Base-by-base conservation (phyloP, 345 rosid species). In the Hevea brasiliensis region DNA sequence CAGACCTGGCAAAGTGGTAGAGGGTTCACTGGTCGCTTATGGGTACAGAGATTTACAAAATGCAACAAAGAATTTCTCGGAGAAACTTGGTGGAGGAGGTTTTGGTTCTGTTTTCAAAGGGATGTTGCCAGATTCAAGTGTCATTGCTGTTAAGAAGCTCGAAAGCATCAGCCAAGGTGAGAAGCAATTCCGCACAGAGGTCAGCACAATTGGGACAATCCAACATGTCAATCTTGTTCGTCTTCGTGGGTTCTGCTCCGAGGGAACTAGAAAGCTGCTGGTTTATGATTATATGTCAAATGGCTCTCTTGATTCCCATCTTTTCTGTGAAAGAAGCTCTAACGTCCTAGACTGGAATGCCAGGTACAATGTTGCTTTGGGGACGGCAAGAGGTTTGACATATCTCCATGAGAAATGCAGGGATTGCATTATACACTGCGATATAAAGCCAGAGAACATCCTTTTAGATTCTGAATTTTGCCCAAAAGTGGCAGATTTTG, bases 41-140 rank as follows among this genome's bases (percentile, higher is more conserved):
- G 83, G 76, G 23, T 90, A 90, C 73, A 77, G 84, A 80, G 89
- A 94, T 69, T 65, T 93, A 68, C 92, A 87, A 48, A 77, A 12
- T 29, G 92, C 93, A 3, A 89, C 97, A 0, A 93, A 84, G 80
- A 93, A 88, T 73, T 93, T 93, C 85, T 88, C 92, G 0, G 87
- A 89, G 51, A 91, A 84, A 74, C 54, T 89, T 73, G 97, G 96
- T 13, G 97, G 90, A 73, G 97, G 95, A 77, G 92, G 97, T 45
- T 93, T 93, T 18, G 95, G 98, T 66, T 91, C 95, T 55, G 98
- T 91, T 56, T 91, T 93, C 72, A 93, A 87, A 79, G 96, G 98
- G 5, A 66, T 65, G 11, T 76, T 93, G 79, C 83, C 87, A 0
- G 94, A 86, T 80, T 85, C 93, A n/a, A 81, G 81, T 66, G 81